A percentile compares a stretch with the other conserved stretches of the same genome.
phyloP scores from a whole-genome alignment of 345 rosid genomes.

The Lepidium aucheri region DNA sequence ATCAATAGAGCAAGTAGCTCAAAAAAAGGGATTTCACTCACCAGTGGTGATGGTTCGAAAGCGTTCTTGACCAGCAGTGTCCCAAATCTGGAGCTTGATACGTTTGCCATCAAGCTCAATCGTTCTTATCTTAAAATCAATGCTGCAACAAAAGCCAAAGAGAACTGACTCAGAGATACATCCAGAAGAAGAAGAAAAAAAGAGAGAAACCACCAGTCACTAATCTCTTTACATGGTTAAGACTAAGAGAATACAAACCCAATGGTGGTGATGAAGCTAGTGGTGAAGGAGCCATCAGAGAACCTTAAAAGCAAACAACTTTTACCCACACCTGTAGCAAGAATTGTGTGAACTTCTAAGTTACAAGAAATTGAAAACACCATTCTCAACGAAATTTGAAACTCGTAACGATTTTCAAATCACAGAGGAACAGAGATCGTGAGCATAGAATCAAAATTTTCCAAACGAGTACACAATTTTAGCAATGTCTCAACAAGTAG shows the following conservation, averaged over 20 bases:
- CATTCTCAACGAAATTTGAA: not conserved
- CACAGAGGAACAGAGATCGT: not conserved
- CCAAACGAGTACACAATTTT: not conserved
- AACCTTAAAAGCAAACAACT: slow-evolving; percentile 92
- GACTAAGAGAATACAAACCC: slow-evolving; percentile 43
- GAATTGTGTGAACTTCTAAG: not conserved
- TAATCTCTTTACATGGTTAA: not conserved
- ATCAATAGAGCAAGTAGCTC: not conserved
- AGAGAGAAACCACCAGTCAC: not conserved
- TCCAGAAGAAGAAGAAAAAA: not conserved
- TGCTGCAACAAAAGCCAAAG: slow-evolving; percentile 23
- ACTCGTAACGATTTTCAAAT: not conserved
- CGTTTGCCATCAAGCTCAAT: slow-evolving; percentile 74
- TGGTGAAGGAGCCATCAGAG: slow-evolving; percentile 94
- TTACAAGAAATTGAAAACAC: slow-evolving; percentile 4
- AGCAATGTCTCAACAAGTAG: not conserved
- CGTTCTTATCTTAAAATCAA: slow-evolving; percentile 80
- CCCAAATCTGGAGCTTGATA: slow-evolving; percentile 76
- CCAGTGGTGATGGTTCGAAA: slow-evolving; percentile 89
- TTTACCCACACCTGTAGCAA: slow-evolving; percentile 73
- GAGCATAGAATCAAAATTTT: not conserved
- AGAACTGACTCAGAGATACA: not conserved
- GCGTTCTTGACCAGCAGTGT: slow-evolving; percentile 83
- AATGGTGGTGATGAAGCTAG: slow-evolving; percentile 94
- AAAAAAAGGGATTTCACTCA: too few relatives aligned